Conservation (phyloP, 805 yeast genomes). For the Candida insectalens region DNA sequence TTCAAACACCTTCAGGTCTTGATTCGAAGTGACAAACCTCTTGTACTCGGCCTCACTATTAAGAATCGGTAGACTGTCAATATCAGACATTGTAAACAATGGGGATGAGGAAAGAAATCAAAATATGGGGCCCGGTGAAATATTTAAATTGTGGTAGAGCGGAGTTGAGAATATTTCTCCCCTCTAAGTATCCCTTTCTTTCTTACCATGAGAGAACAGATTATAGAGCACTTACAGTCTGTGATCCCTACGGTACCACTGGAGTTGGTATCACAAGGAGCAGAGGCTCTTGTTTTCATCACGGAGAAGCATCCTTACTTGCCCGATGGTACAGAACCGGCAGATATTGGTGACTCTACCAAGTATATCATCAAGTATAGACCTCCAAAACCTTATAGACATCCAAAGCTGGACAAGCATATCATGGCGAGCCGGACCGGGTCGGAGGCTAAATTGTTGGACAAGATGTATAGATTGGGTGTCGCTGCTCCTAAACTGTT, state of each 20-base stretch:
- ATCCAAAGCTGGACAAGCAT: conserved; percentile 65
- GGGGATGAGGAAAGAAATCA: background rate
- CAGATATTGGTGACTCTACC: conserved; percentile 15
- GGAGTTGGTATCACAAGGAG: conserved; percentile 70
- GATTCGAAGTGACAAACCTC: conserved; percentile 1
- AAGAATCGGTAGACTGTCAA: conserved; percentile 2
- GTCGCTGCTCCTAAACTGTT: conserved; percentile 64
- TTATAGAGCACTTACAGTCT: conserved; percentile 32
- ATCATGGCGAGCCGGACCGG: conserved; percentile 75
- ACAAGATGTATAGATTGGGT: conserved; percentile 42
- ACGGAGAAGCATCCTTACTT: conserved; percentile 61
- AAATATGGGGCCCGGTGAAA: too few relatives aligned
- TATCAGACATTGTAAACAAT: background rate
- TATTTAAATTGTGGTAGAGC: too few relatives aligned
- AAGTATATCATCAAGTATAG: conserved; percentile 69
- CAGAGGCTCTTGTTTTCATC: conserved; percentile 74
- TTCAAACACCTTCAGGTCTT: conserved; percentile 2
- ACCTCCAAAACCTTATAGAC: conserved; percentile 87
- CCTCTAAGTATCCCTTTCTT: too few relatives aligned
- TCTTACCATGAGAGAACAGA: conserved; percentile 33
- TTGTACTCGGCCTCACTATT: conserved; percentile 5
- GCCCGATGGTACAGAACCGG: conserved; percentile 21
- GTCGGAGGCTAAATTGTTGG: conserved; percentile 74
- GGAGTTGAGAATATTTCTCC: too few relatives aligned
- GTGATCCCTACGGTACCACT: conserved; percentile 42